Evolutionary conservation across 2,329 filamentous ascomycete genomes (phyloP), one percentile per base, ranked within the genome.

Genomic region (Penicillium sp.): DNA sequence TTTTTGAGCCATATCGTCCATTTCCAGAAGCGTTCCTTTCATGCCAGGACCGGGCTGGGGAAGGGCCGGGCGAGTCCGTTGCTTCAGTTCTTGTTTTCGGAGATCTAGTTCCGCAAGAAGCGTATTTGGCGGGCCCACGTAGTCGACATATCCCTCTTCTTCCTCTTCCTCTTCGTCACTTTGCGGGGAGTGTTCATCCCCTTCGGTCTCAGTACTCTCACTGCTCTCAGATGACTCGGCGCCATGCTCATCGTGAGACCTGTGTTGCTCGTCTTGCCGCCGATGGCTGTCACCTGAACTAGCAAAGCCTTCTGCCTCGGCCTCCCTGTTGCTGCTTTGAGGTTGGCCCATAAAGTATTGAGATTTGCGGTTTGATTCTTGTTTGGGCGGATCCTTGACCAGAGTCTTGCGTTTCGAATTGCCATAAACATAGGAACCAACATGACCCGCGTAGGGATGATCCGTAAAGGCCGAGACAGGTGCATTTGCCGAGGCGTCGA

Each of bases 401-500:
- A 52, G 39, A 4, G 56, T 53, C 40, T 62, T 65, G 25, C 46
- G 52, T 19, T 60, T 59, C 8, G 56, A 39, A 38, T 57, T 59
- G n/a, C 84, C 84, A 58, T 93, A 94, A 0, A 90, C 78, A 54
- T 91, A 86, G 4, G 78, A 64, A 16, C 88, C 86, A 8, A 89
- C 73, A 47, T 81, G 80, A 4, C 89, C 89, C 18, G 83, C 86
- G 58, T 86, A 89, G 0, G 84, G 80, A 62, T 96, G 89, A 57
- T 96, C 88, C 0, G 86, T 94, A 56, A 97, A 97, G 17, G 90
- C 91, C 51, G 77, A 87, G 19, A 95, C 89, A 1, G 93, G 93
- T 0, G 93, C 91, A 44, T 77, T 79, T 2, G 87, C 86, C 2
- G 91, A 93, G 6, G 91, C 93, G 59, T 95, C 86, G 11, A 98